These are phyloP conservation scores for Akanthomyces uredinophilus DNA, from an alignment of 2,329 filamentous ascomycete genomes.

Conservation along the genomic window DNA sequence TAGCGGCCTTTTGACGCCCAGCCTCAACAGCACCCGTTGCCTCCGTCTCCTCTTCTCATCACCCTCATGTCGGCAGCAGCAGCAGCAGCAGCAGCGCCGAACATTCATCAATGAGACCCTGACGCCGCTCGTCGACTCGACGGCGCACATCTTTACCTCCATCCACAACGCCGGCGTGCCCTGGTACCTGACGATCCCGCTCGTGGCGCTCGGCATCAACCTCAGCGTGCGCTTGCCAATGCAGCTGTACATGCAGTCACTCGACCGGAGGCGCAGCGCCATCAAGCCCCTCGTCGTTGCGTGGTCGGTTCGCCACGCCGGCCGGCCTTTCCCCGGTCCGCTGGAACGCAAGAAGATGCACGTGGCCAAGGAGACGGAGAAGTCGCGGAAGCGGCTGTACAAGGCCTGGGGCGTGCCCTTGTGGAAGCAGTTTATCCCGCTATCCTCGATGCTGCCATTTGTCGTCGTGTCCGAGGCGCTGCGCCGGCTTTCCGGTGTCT, in stretches of 20 bases:
- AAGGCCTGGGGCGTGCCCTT: conserved; percentile 38
- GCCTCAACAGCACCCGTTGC: neutral
- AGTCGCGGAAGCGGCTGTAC: conserved; percentile 30
- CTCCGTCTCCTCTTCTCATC: neutral
- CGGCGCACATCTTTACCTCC: conserved; percentile 39
- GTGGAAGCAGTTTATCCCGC: conserved; percentile 40
- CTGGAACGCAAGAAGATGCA: conserved; percentile 20
- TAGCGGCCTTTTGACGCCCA: neutral
- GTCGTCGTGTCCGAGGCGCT: conserved; percentile 46
- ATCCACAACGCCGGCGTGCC: conserved; percentile 43
- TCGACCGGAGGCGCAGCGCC: conserved; percentile 26
- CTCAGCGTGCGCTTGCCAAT: conserved; percentile 43
- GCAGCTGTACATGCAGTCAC: conserved; percentile 34
- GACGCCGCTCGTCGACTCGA: conserved; percentile 26
- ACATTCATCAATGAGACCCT: neutral
- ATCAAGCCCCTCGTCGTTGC: conserved; percentile 28
- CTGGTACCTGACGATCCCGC: conserved; percentile 51
- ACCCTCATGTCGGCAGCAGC: neutral
- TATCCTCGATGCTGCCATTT: conserved; percentile 44
- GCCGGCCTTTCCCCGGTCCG: conserved; percentile 1
- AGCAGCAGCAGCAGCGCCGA: conserved; percentile 21
- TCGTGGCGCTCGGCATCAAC: conserved; percentile 44
- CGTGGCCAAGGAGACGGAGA: conserved; percentile 23
- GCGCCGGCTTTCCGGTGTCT: conserved; percentile 38
- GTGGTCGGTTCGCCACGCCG: conserved; percentile 27